Base-by-base conservation (phyloP, 2,329 filamentous ascomycete species). In the Pleomassaria siparia region DNA sequence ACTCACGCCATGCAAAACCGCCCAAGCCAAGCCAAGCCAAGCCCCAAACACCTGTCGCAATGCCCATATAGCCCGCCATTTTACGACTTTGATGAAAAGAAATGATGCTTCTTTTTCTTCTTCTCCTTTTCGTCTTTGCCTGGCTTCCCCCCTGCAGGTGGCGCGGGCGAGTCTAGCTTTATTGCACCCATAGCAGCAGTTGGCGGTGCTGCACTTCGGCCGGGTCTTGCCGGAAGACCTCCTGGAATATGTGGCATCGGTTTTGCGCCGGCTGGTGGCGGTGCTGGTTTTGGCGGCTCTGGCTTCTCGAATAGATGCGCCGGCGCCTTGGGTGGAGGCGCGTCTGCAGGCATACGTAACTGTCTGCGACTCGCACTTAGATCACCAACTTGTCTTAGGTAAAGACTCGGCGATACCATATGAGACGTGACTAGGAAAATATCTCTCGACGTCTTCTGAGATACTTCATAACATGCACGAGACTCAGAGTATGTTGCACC, bases 401-500 rank as follows among this genome's bases (percentile, higher is more conserved):
- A 99, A 16, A 95, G 78, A 33, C 83, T 77, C 0, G 94, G 92
- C 0, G 86, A 94, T 39, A 95, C 77, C 91, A 99, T 96, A 67
- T 99, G 94, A 20, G 88, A 91, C 0, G 89, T 94, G 15, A 87
- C 83, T 4, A 99, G 81, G 67, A 95, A 89, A n/a, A 97, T 76
- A 59, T 99, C 94, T 55, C 87, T 84, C 43, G 83, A 84, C 39
- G 84, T 84, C 41, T 84, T 76, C 43, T 85, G 80, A 2, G 89
- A 87, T 21, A 92, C 76, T 62, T 96, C 90, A 67, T 97, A 97
- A 73, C 94, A 99, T 11, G 85, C 81, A 22, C 94, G 84, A 25
- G 89, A 82, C 73, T 99, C 94, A 4, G 89, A 91, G 69, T 92
- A 96, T 0, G 94, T 97, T 16, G 94, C 94, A 36, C 94, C 94